Percentiles rank a stretch among this genome's conserved stretches.
phyloP scores from a whole-genome alignment of 129 eudicot genomes.

The Mikania micrantha region DNA sequence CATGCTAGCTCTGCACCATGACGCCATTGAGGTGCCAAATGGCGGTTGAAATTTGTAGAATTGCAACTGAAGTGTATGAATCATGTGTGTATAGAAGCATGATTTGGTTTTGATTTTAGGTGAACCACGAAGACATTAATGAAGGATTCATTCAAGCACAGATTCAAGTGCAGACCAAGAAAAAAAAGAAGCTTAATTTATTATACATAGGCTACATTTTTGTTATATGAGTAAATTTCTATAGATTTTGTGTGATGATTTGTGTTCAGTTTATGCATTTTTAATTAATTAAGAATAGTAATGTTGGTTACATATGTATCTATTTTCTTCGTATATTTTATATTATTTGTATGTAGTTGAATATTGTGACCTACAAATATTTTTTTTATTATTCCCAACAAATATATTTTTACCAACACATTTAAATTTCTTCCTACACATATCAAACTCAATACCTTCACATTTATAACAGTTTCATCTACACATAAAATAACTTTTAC shows the following conservation, averaged over 20 bases:
- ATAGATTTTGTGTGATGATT: neutral
- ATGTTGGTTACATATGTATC: too few relatives aligned
- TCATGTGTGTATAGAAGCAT: neutral
- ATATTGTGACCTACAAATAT: too few relatives aligned
- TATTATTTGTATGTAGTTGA: too few relatives aligned
- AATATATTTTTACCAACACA: too few relatives aligned
- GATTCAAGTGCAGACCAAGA: constrained; percentile 90
- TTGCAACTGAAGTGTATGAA: neutral
- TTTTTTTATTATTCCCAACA: too few relatives aligned
- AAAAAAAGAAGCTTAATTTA: constrained; percentile 81
- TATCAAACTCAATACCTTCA: too few relatives aligned
- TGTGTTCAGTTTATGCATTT: neutral
- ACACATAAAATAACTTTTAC: too few relatives aligned
- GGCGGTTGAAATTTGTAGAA: neutral
- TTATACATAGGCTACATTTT: constrained; percentile 46
- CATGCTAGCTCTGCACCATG: constrained; percentile 89
- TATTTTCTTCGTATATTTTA: too few relatives aligned
- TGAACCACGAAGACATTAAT: constrained; percentile 87
- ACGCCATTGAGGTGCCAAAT: constrained; percentile 75
- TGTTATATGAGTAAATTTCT: neutral
- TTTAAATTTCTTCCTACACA: too few relatives aligned
- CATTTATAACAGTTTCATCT: too few relatives aligned
- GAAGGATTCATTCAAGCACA: constrained; percentile 94
- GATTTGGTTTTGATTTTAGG: constrained; percentile 31
- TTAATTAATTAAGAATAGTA: too few relatives aligned